Conservation (phyloP, 139 green algal species). For the Chlorella sorokiniana region DNA sequence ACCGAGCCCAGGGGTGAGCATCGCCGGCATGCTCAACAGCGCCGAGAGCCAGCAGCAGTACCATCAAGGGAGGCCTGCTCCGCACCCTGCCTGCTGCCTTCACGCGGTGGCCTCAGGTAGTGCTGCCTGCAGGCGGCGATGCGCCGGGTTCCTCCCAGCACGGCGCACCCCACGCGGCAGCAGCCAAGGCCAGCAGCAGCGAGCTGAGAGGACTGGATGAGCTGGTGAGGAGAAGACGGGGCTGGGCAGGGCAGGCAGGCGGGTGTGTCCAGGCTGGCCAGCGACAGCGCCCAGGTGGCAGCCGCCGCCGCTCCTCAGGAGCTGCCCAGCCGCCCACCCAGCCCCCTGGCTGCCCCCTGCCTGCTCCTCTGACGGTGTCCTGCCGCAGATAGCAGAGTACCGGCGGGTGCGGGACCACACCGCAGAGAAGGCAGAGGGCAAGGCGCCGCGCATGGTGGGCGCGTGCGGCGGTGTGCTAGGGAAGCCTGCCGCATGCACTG, state of each 20-base stretch:
- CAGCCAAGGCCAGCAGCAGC: not conserved
- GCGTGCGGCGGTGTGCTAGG: not conserved
- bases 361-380: not conserved
- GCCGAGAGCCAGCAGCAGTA: too few relatives aligned
- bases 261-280: too few relatives aligned
- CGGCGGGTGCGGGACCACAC: not conserved
- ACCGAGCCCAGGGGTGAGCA: not conserved
- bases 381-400: conserved; percentile 7
- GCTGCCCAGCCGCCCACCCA: not conserved
- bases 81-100: too few relatives aligned
- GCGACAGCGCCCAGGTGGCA: too few relatives aligned
- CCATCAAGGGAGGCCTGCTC: too few relatives aligned
- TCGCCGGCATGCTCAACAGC: too few relatives aligned
- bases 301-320: not conserved
- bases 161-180: not conserved
- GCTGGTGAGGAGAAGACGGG: not conserved
- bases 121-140: not conserved
- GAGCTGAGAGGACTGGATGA: not conserved
- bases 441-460: not conserved
- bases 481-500: too few relatives aligned
- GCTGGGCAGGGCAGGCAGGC: too few relatives aligned
- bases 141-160: too few relatives aligned
- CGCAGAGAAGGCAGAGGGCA: not conserved
- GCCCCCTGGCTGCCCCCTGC: not conserved
- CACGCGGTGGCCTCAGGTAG: too few relatives aligned